phyloP scores from a whole-genome alignment of 495 filamentous ascomycete species.

The Daldinia vernicosa region DNA sequence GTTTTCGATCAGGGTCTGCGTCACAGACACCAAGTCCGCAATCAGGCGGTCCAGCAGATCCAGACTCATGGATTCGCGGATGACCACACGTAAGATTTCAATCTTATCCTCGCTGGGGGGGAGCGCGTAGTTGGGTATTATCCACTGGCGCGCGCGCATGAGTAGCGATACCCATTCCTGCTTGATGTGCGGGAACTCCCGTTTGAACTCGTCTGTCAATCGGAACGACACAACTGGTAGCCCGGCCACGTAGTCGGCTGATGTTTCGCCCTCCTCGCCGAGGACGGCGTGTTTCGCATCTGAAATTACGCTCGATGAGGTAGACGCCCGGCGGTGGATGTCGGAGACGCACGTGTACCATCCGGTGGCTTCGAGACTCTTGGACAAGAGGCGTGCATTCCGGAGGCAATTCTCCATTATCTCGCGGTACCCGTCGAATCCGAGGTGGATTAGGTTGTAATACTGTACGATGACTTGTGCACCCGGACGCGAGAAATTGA shows the following conservation, averaged over 20 bases:
- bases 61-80: slow-evolving; percentile 74
- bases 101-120: slow-evolving; percentile 69
- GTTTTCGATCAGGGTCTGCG: slow-evolving; percentile 63
- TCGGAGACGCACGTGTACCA: slow-evolving; percentile 77
- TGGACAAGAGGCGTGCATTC: slow-evolving; percentile 73
- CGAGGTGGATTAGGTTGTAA: slow-evolving; percentile 79
- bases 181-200: slow-evolving; percentile 69
- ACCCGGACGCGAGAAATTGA: slow-evolving; percentile 80
- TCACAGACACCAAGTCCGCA: slow-evolving; percentile 63
- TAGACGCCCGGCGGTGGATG: slow-evolving; percentile 65
- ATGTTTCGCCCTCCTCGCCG: slow-evolving; percentile 55
- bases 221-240: slow-evolving; percentile 77
- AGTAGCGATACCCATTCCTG: slow-evolving; percentile 72
- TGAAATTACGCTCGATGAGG: slow-evolving; percentile 24
- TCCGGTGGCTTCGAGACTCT: slow-evolving; percentile 71
- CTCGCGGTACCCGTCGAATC: slow-evolving; percentile 68
- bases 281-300: slow-evolving; percentile 49
- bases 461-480: slow-evolving; percentile 79
- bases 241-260: slow-evolving; percentile 71
- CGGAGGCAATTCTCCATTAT: slow-evolving; percentile 78
- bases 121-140: slow-evolving; percentile 78
- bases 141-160: slow-evolving; percentile 74
- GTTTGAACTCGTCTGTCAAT: slow-evolving; percentile 69
- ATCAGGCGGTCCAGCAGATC: slow-evolving; percentile 72
- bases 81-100: slow-evolving; percentile 75